A percentile compares a stretch with the other conserved stretches of the same genome.
Conservation (phyloP, 345 rosid genomes). For the Syzygium oleosum region DNA sequence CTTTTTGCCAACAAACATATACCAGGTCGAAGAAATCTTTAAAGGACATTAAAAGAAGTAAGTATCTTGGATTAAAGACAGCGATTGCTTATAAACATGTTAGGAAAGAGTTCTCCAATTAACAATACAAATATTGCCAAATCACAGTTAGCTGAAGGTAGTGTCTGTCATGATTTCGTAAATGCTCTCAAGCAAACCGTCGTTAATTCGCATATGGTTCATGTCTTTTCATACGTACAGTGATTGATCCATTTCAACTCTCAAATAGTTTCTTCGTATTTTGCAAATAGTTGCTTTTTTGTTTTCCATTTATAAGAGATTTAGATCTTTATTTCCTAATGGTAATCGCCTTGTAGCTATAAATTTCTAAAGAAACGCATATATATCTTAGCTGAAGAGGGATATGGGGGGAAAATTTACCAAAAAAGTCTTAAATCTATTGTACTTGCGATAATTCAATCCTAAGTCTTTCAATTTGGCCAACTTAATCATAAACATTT, state of each 20-base stretch:
- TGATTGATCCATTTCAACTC: neutral
- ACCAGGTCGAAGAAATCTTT: neutral
- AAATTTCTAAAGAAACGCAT: neutral
- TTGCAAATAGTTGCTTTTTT: neutral
- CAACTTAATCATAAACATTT: neutral
- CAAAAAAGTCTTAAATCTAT: neutral
- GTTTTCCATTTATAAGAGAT: neutral
- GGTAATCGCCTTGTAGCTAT: neutral
- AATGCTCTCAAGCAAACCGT: neutral
- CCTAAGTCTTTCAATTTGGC: neutral
- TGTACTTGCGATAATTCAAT: neutral
- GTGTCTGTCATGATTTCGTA: neutral
- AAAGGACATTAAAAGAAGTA: neutral
- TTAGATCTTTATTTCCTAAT: neutral
- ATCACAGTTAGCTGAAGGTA: neutral
- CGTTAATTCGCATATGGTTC: neutral
- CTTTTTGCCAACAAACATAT: neutral
- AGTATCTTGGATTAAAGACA: neutral
- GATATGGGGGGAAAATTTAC: neutral
- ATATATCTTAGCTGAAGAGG: neutral
- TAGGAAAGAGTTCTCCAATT: neutral
- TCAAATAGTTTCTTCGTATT: neutral
- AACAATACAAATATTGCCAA: neutral
- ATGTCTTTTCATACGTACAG: neutral
- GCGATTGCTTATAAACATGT: neutral